Percentiles rank a stretch among this genome's conserved stretches.
phyloP scores from a whole-genome alignment of 176 grass and related monocot genomes.

The Lolium rigidum region DNA sequence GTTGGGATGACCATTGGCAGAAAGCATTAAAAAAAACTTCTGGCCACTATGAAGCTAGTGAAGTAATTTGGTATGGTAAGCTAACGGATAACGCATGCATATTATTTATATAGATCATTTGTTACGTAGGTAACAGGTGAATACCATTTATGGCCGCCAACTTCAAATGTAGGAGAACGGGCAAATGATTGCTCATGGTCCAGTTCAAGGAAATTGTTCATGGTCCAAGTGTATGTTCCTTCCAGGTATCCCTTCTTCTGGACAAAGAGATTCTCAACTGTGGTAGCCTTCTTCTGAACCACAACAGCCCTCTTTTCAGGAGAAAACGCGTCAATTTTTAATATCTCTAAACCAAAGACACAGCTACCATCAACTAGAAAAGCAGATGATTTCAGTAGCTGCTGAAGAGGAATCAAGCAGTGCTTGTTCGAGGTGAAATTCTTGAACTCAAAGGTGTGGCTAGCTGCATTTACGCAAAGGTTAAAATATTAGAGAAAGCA shows the following conservation, averaged over 20 bases:
- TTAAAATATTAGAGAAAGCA: neutral
- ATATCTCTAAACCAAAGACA: too few species aligned
- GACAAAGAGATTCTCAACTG: neutral
- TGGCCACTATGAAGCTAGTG: too few species aligned
- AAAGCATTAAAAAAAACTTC: too few species aligned
- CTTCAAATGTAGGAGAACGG: constrained; percentile 37
- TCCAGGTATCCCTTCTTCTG: constrained; percentile 26
- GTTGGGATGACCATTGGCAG: too few species aligned
- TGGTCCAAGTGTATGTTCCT: constrained; percentile 45
- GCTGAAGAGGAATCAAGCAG: constrained; percentile 31
- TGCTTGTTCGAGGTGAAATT: neutral
- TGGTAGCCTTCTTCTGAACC: constrained; percentile 21
- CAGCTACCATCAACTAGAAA: constrained; percentile 25
- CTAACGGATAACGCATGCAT: too few species aligned
- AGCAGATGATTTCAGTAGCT: constrained; percentile 37
- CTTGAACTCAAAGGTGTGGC: constrained; percentile 16
- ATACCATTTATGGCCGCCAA: constrained; percentile 36
- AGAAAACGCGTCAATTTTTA: too few species aligned
- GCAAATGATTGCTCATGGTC: neutral
- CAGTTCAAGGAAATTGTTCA: constrained; percentile 22
- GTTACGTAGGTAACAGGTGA: neutral
- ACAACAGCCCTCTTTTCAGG: constrained; percentile 6
- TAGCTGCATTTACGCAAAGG: constrained; percentile 11
- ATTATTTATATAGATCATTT: too few species aligned
- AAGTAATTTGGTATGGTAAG: too few species aligned